phyloP scores from a whole-genome alignment of 257 asterid genomes.

The Solanum etuberosum region DNA sequence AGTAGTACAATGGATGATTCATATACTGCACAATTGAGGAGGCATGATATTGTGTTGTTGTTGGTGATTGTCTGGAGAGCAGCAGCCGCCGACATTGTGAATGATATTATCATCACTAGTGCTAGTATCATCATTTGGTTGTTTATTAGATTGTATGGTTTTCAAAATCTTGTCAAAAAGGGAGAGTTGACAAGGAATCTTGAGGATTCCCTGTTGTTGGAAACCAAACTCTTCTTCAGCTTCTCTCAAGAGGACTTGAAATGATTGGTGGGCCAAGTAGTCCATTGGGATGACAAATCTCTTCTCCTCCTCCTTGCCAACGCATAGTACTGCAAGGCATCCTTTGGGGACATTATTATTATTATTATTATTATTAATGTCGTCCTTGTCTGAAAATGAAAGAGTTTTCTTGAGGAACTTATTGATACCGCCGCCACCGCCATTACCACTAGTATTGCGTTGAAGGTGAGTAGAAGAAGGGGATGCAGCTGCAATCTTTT shows the following conservation, averaged over 20 bases:
- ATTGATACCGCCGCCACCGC: constrained; percentile 18
- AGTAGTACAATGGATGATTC: not conserved
- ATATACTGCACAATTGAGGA: not conserved
- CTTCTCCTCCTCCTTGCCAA: constrained; percentile 58
- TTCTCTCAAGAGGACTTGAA: constrained; percentile 47
- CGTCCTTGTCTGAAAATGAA: constrained; percentile 44
- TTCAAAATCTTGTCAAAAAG: constrained; percentile 44
- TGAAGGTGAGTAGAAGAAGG: not conserved
- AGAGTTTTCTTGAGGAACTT: constrained; percentile 76
- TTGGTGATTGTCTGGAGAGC: not conserved
- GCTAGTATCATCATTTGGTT: not conserved
- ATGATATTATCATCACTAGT: not conserved
- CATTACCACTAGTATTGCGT: not conserved
- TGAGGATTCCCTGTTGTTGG: constrained; percentile 69
- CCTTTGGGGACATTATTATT: constrained; percentile 44
- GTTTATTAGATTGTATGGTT: constrained; percentile 20
- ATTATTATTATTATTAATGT: not conserved
- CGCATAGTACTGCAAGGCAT: constrained; percentile 51
- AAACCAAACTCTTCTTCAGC: constrained; percentile 89
- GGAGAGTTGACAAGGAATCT: constrained; percentile 57
- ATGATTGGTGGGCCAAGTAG: constrained; percentile 48
- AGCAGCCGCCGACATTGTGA: not conserved
- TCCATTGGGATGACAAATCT: constrained; percentile 63
- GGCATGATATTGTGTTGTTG: not conserved
- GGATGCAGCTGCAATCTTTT: constrained; percentile 40